Conservation (phyloP, 345 rosid genomes). For the Eucalyptus virginea region DNA sequence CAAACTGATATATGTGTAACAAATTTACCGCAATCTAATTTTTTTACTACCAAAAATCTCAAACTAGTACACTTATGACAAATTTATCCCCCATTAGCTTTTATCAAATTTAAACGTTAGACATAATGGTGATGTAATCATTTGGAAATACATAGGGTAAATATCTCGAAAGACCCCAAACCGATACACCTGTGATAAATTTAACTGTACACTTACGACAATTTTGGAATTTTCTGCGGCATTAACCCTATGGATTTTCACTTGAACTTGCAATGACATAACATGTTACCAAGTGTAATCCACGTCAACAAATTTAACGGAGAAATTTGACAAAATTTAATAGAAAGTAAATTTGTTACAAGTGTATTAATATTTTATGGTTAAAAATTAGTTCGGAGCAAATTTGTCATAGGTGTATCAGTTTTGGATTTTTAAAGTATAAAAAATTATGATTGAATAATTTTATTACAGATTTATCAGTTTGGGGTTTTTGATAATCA, state of each 20-base stretch:
- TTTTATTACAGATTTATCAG: accelerated
- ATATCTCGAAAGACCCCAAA: accelerated
- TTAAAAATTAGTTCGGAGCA: accelerated
- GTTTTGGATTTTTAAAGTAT: accelerated
- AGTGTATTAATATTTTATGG: accelerated
- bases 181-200: accelerated
- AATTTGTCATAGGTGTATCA: accelerated
- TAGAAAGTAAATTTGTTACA: accelerated
- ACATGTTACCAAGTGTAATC: no score
- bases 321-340: accelerated
- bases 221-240: no score
- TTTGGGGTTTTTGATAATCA: accelerated
- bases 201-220: accelerated
- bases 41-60: accelerated
- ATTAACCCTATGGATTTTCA: no score
- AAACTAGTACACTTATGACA: no score
- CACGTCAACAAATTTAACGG: accelerated
- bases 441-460: accelerated
- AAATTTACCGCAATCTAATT: no score
- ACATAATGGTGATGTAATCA: no score
- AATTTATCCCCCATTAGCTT: accelerated
- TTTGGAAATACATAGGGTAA: no score
- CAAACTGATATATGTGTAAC: accelerated
- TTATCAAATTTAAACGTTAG: no score
- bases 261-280: no score